phyloP scores from a whole-genome alignment of 2,329 filamentous ascomycete species.

The Cercospora beticola region DNA sequence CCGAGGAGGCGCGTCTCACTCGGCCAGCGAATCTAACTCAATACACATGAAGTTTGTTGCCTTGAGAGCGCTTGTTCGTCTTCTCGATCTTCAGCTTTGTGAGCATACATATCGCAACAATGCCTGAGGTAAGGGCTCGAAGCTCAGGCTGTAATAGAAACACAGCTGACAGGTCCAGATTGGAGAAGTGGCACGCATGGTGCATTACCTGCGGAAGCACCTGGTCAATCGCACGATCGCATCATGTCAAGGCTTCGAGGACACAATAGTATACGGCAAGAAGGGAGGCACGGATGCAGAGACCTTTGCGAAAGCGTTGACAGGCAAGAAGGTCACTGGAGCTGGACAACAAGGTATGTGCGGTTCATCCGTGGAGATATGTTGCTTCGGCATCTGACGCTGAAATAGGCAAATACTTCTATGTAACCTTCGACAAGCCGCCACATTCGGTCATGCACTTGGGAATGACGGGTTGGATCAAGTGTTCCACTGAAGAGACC shows the following conservation, averaged over 20 bases:
- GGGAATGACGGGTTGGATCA: slow-evolving; percentile 72
- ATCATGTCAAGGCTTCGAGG: slow-evolving; percentile 70
- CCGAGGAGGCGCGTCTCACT: slow-evolving; percentile 6
- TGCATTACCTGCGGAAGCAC: slow-evolving; percentile 78
- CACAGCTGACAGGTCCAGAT: slow-evolving; percentile 39
- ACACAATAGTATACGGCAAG: slow-evolving; percentile 86
- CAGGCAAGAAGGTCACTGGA: slow-evolving; percentile 68
- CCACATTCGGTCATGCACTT: slow-evolving; percentile 70
- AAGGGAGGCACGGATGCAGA: slow-evolving; percentile 72
- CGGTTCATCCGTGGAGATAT: background rate
- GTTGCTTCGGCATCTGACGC: background rate
- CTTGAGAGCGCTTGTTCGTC: background rate
- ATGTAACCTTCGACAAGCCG: slow-evolving; percentile 72
- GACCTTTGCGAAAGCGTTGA: slow-evolving; percentile 71
- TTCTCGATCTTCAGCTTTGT: background rate
- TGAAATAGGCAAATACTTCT: slow-evolving; percentile 77
- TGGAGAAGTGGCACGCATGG: slow-evolving; percentile 71
- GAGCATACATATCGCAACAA: background rate
- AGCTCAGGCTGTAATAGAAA: background rate
- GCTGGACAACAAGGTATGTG: slow-evolving; percentile 72
- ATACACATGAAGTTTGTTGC: background rate
- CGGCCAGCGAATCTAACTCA: background rate
- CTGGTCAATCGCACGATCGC: slow-evolving; percentile 80
- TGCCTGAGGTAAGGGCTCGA: slow-evolving; percentile 24
- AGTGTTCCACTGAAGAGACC: slow-evolving; percentile 75